These are phyloP conservation scores for Dionaea muscipula DNA, from an alignment of 179 eudicot species.

Conservation along the genomic window DNA sequence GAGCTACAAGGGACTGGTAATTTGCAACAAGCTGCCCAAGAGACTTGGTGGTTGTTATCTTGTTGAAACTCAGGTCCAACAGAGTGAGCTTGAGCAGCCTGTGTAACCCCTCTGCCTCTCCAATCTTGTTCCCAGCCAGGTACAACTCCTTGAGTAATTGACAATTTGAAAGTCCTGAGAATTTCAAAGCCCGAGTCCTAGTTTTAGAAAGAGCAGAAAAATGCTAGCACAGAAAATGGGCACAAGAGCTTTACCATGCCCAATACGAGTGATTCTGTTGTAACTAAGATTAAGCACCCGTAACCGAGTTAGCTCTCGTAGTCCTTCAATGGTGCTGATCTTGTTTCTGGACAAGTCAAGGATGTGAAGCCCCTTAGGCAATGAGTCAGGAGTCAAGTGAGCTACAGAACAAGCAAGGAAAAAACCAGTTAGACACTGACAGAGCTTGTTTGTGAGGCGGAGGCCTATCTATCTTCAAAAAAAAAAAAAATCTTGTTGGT, in stretches of 20 bases:
- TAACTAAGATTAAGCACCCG: slow-evolving; percentile 73
- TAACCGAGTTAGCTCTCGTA: slow-evolving; percentile 66
- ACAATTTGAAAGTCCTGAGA: slow-evolving; percentile 67
- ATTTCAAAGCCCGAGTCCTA: not conserved
- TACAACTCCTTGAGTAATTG: slow-evolving; percentile 66
- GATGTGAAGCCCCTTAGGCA: slow-evolving; percentile 79
- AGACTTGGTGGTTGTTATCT: slow-evolving; percentile 69
- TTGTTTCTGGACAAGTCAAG: slow-evolving; percentile 84
- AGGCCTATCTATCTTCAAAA: no score
- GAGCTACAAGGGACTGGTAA: slow-evolving; percentile 55
- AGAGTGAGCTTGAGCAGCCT: slow-evolving; percentile 64
- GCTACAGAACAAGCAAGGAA: slow-evolving; percentile 29
- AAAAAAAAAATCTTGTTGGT: not conserved
- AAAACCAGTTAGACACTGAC: not conserved
- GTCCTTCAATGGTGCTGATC: slow-evolving; percentile 65
- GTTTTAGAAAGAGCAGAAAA: not conserved
- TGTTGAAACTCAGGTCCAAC: slow-evolving; percentile 87
- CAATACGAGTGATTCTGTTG: slow-evolving; percentile 67
- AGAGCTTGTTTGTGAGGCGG: not conserved
- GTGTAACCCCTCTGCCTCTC: slow-evolving; percentile 78
- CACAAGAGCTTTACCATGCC: slow-evolving; percentile 45
- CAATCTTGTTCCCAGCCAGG: slow-evolving; percentile 72
- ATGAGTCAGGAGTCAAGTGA: slow-evolving; percentile 56
- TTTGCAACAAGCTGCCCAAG: slow-evolving; percentile 86
- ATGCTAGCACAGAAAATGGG: not conserved